phyloP scores from a whole-genome alignment of 2,329 filamentous ascomycete genomes.

The Sporothrix brunneoviolacea region DNA sequence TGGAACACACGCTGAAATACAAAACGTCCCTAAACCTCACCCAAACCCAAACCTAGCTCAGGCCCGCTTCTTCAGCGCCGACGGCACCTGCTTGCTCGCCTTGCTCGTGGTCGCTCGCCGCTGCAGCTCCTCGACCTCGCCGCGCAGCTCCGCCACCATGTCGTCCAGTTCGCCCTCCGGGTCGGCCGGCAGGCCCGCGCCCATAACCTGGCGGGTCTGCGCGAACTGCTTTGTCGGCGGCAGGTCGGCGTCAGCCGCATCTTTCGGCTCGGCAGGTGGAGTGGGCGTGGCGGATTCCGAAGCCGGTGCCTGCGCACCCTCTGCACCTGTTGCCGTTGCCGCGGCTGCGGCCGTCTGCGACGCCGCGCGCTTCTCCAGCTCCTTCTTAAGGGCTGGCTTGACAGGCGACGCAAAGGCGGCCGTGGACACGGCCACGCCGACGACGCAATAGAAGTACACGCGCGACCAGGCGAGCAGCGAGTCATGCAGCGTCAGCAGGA shows the following conservation, averaged over 20 bases:
- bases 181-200: constrained; percentile 65
- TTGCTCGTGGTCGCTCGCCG: constrained; percentile 18
- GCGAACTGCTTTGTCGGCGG: constrained; percentile 13
- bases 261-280: too few species aligned
- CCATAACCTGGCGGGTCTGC: constrained; percentile 12
- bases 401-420: constrained; percentile 75
- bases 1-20: too few species aligned
- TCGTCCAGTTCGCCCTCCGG: constrained; percentile 69
- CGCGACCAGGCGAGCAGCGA: constrained; percentile 73
- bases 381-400: constrained; percentile 52
- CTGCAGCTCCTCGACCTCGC: constrained; percentile 60
- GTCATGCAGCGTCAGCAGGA: constrained; percentile 66
- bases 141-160: constrained; percentile 65
- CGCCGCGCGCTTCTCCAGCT: constrained; percentile 51
- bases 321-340: too few species aligned
- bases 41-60: background rate
- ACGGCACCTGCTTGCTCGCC: background rate
- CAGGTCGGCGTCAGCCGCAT: constrained; percentile 9
- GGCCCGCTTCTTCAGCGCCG: background rate
- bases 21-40: too few species aligned
- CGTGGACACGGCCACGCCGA: constrained; percentile 59
- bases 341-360: constrained; percentile 26
- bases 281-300: background rate
- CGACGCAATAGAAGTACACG: constrained; percentile 80
- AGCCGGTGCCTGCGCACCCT: too few species aligned